Conservation (phyloP, 1,284 basidiomycete genomes). For the Exobasidium cylindrosporum region DNA sequence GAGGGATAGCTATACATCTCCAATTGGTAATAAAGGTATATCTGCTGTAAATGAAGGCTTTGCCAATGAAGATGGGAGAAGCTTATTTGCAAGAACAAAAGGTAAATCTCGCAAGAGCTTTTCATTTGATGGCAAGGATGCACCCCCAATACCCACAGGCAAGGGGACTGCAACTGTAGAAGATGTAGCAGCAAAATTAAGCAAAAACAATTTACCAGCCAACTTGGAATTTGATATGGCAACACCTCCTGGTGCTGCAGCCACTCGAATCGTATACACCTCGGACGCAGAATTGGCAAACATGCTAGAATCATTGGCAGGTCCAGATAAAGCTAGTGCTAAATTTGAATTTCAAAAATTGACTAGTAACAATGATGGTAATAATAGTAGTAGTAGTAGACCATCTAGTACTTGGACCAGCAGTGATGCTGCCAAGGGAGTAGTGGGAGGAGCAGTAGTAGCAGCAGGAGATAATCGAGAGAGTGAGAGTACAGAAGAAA, state of each 20-base stretch:
- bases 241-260: slow-evolving; percentile 13
- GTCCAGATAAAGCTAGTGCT: slow-evolving; percentile 33
- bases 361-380: not conserved
- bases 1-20: slow-evolving; percentile 4
- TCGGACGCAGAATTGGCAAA: slow-evolving; percentile 41
- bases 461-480: not conserved
- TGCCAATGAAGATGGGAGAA: slow-evolving; percentile 32
- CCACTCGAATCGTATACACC: slow-evolving; percentile 45
- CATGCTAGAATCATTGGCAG: slow-evolving; percentile 33
- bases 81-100: slow-evolving; percentile 29
- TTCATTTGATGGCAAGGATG: slow-evolving; percentile 17
- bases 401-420: not conserved
- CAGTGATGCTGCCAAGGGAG: not conserved
- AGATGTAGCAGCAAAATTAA: not conserved
- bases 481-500: not conserved
- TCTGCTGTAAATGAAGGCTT: slow-evolving; percentile 15
- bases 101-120: slow-evolving; percentile 21
- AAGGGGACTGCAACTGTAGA: not conserved
- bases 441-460: no score
- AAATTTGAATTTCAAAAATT: slow-evolving; percentile 38
- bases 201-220: not conserved
- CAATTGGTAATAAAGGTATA: slow-evolving; percentile 4
- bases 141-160: not conserved
- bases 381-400: not conserved
- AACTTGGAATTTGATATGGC: slow-evolving; percentile 22